These are phyloP conservation scores for Chytridium lagenaria DNA, from an alignment of 371 early-diverging fungal genomes.

Conservation along the genomic window DNA sequence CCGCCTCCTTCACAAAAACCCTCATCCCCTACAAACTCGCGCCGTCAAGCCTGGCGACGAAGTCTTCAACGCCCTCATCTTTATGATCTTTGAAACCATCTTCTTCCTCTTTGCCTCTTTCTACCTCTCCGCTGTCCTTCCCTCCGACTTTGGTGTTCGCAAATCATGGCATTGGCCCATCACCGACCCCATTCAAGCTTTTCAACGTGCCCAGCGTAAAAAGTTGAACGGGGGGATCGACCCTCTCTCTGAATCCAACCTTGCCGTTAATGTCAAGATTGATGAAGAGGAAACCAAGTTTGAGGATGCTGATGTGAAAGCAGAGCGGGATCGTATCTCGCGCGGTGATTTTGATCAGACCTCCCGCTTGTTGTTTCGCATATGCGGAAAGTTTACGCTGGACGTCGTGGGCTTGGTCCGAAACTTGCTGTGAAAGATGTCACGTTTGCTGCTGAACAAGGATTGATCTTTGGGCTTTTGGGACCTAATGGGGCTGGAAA, in stretches of 20 bases:
- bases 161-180: conserved; percentile 72
- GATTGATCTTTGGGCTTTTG: conserved; percentile 40
- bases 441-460: conserved; percentile 62
- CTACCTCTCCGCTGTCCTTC: conserved; percentile 64
- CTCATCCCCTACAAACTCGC: conserved; percentile 47
- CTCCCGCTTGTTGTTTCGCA: conserved; percentile 63
- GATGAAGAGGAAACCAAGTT: conserved; percentile 27
- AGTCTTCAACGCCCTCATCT: conserved; percentile 58
- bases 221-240: conserved; percentile 35
- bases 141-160: conserved; percentile 67
- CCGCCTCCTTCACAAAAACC: conserved; percentile 47
- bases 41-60: conserved; percentile 49
- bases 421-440: conserved; percentile 69
- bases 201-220: conserved; percentile 31
- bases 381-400: conserved; percentile 67
- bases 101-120: conserved; percentile 57
- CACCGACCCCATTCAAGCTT: conserved; percentile 53
- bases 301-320: conserved; percentile 69
- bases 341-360: conserved; percentile 34
- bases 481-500: conserved; percentile 62
- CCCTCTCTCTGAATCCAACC: conserved; percentile 17
- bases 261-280: conserved; percentile 14
- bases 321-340: conserved; percentile 60
- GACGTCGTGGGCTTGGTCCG: conserved; percentile 41
- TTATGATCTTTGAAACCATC: conserved; percentile 57